phyloP scores from a whole-genome alignment of 495 filamentous ascomycete genomes.

The Aspergillus cavernicola region DNA sequence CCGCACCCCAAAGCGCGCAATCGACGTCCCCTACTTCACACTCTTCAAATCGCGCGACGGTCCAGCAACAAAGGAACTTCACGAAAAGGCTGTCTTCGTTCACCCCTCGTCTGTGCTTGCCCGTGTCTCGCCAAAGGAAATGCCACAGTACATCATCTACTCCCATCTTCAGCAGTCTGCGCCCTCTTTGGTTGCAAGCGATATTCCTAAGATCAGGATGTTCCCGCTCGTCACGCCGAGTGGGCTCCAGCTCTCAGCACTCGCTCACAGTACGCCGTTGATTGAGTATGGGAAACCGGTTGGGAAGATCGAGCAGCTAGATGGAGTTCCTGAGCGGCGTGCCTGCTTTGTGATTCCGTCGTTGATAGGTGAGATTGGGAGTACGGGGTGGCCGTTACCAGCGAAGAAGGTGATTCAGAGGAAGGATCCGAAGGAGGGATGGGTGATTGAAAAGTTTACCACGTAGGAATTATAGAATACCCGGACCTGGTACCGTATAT shows the following conservation, averaged over 20 bases:
- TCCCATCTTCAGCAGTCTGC: constrained; percentile 73
- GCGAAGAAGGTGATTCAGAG: constrained; percentile 78
- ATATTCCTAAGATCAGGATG: constrained; percentile 79
- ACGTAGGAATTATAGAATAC: constrained; percentile 21
- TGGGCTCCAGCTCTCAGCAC: constrained; percentile 67
- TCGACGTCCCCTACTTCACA: constrained; percentile 86
- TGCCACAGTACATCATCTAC: constrained; percentile 86
- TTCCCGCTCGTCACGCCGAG: constrained; percentile 77
- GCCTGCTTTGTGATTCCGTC: constrained; percentile 81
- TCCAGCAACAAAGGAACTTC: constrained; percentile 38
- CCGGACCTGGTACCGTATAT: no score
- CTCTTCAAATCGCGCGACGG: constrained; percentile 67
- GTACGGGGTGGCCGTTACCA: constrained; percentile 78
- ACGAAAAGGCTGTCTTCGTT: constrained; percentile 68
- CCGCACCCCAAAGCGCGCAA: constrained; percentile 72
- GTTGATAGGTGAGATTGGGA: constrained; percentile 60
- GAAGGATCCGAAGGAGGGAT: constrained; percentile 66
- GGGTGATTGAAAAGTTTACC: constrained; percentile 69
- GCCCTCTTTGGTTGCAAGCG: constrained; percentile 40
- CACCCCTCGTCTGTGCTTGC: constrained; percentile 81
- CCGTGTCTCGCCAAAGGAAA: constrained; percentile 61
- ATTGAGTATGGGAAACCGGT: constrained; percentile 86
- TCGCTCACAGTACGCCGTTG: constrained; percentile 84
- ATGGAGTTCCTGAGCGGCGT: constrained; percentile 53
- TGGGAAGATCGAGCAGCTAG: constrained; percentile 64